Evolutionary conservation across 1,284 basidiomycete genomes (phyloP).

Genomic region (Fomitopsis betulina): DNA sequence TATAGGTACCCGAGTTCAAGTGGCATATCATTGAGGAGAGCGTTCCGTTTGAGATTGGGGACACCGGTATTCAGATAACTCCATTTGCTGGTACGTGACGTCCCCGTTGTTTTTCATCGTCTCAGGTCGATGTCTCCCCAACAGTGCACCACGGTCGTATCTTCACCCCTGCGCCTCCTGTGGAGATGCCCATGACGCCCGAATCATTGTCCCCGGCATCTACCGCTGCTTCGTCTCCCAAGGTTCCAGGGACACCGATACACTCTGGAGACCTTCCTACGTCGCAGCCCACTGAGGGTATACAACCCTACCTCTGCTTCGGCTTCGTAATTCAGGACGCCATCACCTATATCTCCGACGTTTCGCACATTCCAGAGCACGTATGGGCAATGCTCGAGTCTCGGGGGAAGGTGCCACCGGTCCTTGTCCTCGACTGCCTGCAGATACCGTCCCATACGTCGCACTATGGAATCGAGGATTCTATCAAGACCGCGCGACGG

Average conservation of each 20-base stretch:
- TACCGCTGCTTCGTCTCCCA: conserved; percentile 44
- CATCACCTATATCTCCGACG: conserved; percentile 72
- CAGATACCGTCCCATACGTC: conserved; percentile 58
- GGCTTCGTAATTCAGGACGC: conserved; percentile 69
- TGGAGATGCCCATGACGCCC: conserved; percentile 40
- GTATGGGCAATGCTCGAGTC: conserved; percentile 51
- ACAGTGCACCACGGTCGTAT: conserved; percentile 64
- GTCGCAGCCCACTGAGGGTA: conserved; percentile 23
- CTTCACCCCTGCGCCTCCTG: conserved; percentile 39
- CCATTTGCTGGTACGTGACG: conserved; percentile 58
- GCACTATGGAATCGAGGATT: conserved; percentile 64
- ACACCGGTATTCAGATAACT: conserved; percentile 57
- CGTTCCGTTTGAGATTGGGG: conserved; percentile 58
- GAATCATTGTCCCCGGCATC: conserved; percentile 19
- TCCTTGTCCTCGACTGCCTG: conserved; percentile 72
- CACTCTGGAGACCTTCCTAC: conserved; percentile 5
- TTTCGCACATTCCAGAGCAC: conserved; percentile 66
- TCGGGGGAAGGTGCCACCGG: conserved; percentile 31
- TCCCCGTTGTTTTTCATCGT: not conserved
- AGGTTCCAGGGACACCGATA: conserved; percentile 20
- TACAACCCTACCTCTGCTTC: conserved; percentile 63
- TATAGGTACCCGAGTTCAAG: conserved; percentile 69
- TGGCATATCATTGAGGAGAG: conserved; percentile 75
- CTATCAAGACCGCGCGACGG: conserved; percentile 48
- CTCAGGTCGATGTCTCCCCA: not conserved